These are phyloP conservation scores for Phytophthora aleatoria DNA, from an alignment of 352 stramenopile species.

Conservation along the genomic window DNA sequence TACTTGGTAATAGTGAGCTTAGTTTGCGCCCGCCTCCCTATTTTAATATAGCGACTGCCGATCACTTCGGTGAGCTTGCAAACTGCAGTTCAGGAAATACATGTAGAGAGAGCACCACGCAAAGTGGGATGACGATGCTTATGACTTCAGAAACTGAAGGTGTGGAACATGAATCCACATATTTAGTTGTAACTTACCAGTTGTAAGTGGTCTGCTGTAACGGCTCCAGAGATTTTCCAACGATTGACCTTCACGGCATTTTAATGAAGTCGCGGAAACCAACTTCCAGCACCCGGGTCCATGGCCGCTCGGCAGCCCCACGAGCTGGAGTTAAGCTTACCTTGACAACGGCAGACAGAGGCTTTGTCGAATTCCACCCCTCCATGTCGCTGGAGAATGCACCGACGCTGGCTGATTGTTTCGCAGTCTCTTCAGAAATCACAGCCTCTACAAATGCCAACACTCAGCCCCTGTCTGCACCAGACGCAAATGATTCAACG, in stretches of 20 bases:
- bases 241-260: too few species aligned
- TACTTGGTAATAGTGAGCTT: too few species aligned
- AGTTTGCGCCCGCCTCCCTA: not conserved
- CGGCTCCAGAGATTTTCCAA: too few species aligned
- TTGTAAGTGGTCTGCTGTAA: too few species aligned
- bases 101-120: too few species aligned
- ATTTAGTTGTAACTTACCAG: too few species aligned
- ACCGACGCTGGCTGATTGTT: slow-evolving; percentile 30
- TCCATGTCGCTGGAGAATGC: slow-evolving; percentile 72
- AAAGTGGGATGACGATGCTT: too few species aligned
- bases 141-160: too few species aligned
- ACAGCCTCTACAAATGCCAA: not conserved
- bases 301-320: slow-evolving; percentile 8
- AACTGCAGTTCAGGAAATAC: too few species aligned
- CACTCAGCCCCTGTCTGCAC: not conserved
- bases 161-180: too few species aligned
- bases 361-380: slow-evolving; percentile 67
- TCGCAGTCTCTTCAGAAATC: slow-evolving; percentile 17
- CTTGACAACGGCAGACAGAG: slow-evolving; percentile 16
- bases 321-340: not conserved
- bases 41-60: too few species aligned
- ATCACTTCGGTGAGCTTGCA: too few species aligned
- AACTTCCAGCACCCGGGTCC: not conserved
- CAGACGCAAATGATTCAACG: slow-evolving; percentile 15
- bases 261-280: slow-evolving; percentile 16